Evolutionary conservation across 352 stramenopile species (phyloP), one percentile per base, ranked within the genome.

Genomic region (Phytophthora kernoviae): DNA sequence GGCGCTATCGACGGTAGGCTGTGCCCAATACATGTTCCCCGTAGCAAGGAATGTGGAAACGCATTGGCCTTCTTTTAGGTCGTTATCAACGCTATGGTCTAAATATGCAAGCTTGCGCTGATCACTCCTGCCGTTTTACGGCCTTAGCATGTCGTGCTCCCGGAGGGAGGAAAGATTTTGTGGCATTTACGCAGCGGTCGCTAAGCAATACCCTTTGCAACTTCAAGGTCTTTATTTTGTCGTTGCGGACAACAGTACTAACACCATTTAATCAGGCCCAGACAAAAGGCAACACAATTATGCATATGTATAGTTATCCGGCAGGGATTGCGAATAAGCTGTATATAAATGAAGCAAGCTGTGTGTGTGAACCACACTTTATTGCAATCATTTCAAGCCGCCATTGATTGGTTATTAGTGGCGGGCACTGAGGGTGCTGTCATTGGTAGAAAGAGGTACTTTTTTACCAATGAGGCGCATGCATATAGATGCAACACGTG

Each of bases 1-100:
- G 50, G 58, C 4, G 51, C 30, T 5, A 61, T 67, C 11, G 58
- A 60, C 37, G 58, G 49, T 21, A 60, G 48, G 42, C 20, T 60
- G 2, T 66, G 58, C 43, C 49, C 48, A 12, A 60, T 60, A 21
- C 43, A 24, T 12, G 43, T 51, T 1, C 58, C 50, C 14, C 21
- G 49, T 0, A 8, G 7, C 1, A n/a, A 39, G 14, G 32, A 60
- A 15, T 56, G 34, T 15, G 42, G 48, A 34, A 27, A 49, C 18
- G 46, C 58, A 3, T 32, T 27, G 22, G 11, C 30, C 14, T 59
- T 54, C 27, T 59, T 21, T 65, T 22, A n/a, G 48, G 57, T 36
- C 49, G 59, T 8, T 59, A 58, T 30, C 48, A 54, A 10, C n/a
- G 20, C 4, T 65, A 65, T 58, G 57, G 48, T 0, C 26, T 54